Base-by-base conservation (phyloP, 2,329 filamentous ascomycete species). In the Curvularia sp. region DNA sequence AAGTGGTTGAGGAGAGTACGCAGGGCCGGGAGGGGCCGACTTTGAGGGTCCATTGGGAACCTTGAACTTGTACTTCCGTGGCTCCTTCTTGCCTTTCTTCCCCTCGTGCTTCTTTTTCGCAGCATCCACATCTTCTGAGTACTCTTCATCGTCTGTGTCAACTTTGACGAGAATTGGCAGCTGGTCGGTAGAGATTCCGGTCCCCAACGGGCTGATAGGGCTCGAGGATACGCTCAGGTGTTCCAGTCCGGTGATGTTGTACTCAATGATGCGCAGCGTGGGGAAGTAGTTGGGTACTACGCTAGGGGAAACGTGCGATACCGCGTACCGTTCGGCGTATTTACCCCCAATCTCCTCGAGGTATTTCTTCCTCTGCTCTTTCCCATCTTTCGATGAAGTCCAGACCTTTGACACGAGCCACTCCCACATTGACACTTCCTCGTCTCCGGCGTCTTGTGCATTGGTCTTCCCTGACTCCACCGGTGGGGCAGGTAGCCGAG, bases 281-380 rank as follows among this genome's bases (percentile, higher is more conserved):
- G 94, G 95, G 64, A 93, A 95, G 77, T 92, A 96, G 72, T 95
- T 97, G 6, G 94, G 95, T 8, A 98, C 91, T 36, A 99, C 82
- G 72, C 93, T 98, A 0, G 94, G 91, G 46, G 89, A 86, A 55
- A 98, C 89, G 25, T 95, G 81, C 0, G 91, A 89, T 5, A 96
- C 77, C 52, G 93, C 89, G 75, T 92, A 99, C 51, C 93, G 86
- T 78, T 99, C 93, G 3, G 88, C 93, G 79, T 87, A 96, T 61
- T 86, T 84, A 4, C 93, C 93, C 19, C 91, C 92, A 61, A 96
- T 88, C 61, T 87, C 84, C 49, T 89, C 81, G 30, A 88, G 76
- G 48, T 85, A 87, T 55, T 86, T 86, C 68, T 84, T 83, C 67
- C 84, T 83, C 53, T 83, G 56, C 52, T 57, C 78, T 28, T 74